Conservation (phyloP, 805 yeast species). For the Barnettozyma populi region DNA sequence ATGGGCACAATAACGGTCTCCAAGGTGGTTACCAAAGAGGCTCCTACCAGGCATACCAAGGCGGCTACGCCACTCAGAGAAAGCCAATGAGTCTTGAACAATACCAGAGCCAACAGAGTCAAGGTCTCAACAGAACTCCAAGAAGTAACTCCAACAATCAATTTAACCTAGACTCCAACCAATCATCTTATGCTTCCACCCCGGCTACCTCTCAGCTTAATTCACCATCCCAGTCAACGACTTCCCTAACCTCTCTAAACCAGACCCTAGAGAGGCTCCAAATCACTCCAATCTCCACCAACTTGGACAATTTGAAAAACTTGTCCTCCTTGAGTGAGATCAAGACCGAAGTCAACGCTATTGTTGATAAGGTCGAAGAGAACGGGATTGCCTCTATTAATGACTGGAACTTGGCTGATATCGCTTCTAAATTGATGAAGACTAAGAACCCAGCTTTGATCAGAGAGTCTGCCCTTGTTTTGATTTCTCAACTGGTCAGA, state of each 20-base stretch:
- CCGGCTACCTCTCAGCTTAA: conserved; percentile 22
- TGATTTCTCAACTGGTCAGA: conserved; percentile 53
- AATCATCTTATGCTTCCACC: conserved; percentile 19
- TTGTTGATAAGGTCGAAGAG: conserved; percentile 43
- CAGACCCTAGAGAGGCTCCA: conserved; percentile 64
- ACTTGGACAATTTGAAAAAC: conserved; percentile 45
- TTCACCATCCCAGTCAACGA: conserved; percentile 52
- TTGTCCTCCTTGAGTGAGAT: conserved; percentile 31
- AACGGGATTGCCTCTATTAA: conserved; percentile 43
- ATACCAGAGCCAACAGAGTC: conserved; percentile 15
- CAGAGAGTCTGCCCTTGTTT: conserved; percentile 70
- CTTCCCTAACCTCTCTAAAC: conserved; percentile 68
- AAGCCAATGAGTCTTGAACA: conserved; percentile 24
- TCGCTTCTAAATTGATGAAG: conserved; percentile 60
- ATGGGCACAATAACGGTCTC: conserved; percentile 4
- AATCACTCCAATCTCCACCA: conserved; percentile 59
- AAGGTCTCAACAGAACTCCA: conserved; percentile 11
- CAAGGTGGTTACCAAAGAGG: conserved; percentile 2
- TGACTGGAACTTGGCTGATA: conserved; percentile 62
- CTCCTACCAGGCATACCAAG: conserved; percentile 5
- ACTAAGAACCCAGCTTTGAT: conserved; percentile 68
- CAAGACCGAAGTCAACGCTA: conserved; percentile 28
- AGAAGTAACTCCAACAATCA: conserved; percentile 13
- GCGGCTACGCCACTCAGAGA: conserved; percentile 16
- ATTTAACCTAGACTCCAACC: conserved; percentile 7